Conservation (phyloP, 345 rosid genomes). For the Populus pruinosa region DNA sequence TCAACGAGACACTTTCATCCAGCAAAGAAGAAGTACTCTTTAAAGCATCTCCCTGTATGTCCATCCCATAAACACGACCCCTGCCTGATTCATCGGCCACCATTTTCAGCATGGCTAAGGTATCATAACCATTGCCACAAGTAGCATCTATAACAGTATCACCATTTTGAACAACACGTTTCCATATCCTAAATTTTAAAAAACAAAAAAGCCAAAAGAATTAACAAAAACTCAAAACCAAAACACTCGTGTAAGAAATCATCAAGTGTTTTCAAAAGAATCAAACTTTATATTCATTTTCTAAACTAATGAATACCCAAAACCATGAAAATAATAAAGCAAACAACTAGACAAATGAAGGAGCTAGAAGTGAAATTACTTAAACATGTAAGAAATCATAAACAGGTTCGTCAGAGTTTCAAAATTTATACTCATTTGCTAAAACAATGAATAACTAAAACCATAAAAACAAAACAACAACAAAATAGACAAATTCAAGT, state of each 20-base stretch:
- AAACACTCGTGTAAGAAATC: background rate
- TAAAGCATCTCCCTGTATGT: constrained; percentile 70
- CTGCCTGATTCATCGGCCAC: constrained; percentile 54
- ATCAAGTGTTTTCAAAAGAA: background rate
- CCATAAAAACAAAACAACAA: background rate
- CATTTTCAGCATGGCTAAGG: constrained; percentile 68
- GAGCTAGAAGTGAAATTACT: too few species aligned
- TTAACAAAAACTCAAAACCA: too few species aligned
- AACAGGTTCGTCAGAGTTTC: too few species aligned
- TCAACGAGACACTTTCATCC: constrained; percentile 37
- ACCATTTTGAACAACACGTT: constrained; percentile 59
- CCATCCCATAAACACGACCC: constrained; percentile 74
- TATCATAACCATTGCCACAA: constrained; percentile 86
- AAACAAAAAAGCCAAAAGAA: background rate
- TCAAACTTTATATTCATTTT: too few species aligned
- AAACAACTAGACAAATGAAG: too few species aligned
- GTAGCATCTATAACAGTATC: constrained; percentile 82
- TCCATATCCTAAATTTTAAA: constrained; percentile 62
- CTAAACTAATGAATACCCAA: too few species aligned
- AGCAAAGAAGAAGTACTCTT: constrained; percentile 51
- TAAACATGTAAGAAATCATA: too few species aligned
- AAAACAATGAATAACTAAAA: background rate
- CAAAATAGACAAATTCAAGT: background rate
- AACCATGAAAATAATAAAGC: too few species aligned
- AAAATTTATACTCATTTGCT: too few species aligned